Percentiles rank a stretch among this genome's conserved stretches.
phyloP scores from a whole-genome alignment of 352 stramenopile genomes.

The Phytopythium vexans region DNA sequence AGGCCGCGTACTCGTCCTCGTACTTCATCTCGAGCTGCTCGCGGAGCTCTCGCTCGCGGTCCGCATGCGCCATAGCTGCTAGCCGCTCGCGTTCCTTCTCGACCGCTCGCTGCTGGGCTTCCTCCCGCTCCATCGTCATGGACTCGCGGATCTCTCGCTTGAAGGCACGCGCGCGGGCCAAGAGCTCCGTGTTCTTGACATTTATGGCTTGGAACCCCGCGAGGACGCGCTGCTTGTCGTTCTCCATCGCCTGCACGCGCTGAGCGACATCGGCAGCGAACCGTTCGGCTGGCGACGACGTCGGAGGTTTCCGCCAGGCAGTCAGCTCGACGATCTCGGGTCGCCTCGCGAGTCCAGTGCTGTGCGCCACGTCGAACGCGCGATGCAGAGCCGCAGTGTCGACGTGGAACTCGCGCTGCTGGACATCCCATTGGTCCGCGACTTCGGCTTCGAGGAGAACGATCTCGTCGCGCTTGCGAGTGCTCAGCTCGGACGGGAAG shows the following conservation, averaged over 20 bases:
- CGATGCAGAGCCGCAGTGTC: conserved; percentile 46
- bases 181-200: conserved; percentile 10
- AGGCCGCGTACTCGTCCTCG: conserved; percentile 64
- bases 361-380: conserved; percentile 38
- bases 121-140: conserved; percentile 59
- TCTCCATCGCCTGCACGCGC: conserved; percentile 8
- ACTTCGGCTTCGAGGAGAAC: conserved; percentile 16
- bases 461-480: conserved; percentile 10
- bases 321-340: conserved; percentile 33
- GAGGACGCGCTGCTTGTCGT: conserved; percentile 5
- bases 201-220: conserved; percentile 16
- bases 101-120: conserved; percentile 46
- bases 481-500: conserved; percentile 14
- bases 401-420: conserved; percentile 43
- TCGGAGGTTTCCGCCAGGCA: not conserved
- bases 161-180: conserved; percentile 43
- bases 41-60: conserved; percentile 42
- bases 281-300: conserved; percentile 28
- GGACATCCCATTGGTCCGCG: conserved; percentile 29
- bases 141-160: conserved; percentile 60
- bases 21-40: conserved; percentile 67
- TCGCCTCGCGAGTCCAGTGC: conserved; percentile 35
- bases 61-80: conserved; percentile 25
- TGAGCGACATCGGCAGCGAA: conserved; percentile 27
- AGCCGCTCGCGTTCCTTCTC: conserved; percentile 43